A percentile compares a stretch with the other conserved stretches of the same genome.
phyloP scores from a whole-genome alignment of 371 early-diverging fungal genomes.

The Mucor racemosus region DNA sequence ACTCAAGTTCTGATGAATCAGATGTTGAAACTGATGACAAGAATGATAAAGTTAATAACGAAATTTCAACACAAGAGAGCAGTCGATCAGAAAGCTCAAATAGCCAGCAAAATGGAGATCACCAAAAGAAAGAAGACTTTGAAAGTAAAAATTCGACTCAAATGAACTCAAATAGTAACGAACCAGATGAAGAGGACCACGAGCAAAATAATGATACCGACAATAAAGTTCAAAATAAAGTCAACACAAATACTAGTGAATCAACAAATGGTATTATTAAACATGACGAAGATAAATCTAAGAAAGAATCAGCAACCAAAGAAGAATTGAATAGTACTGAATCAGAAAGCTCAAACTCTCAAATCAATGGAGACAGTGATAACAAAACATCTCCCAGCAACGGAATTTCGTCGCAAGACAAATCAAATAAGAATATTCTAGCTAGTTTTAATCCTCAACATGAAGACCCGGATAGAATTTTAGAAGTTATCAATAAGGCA shows the following conservation, averaged over 20 bases:
- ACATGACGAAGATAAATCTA: too few relatives aligned
- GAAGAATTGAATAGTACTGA: background rate
- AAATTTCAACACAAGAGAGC: background rate
- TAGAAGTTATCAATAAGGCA: constrained; percentile 19
- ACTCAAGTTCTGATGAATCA: background rate
- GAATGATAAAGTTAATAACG: background rate
- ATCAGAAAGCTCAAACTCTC: background rate
- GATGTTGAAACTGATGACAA: background rate
- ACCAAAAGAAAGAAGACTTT: background rate
- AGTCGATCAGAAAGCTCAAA: background rate
- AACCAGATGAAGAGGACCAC: background rate
- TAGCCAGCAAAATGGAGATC: background rate
- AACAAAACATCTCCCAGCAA: background rate
- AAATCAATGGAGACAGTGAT: background rate
- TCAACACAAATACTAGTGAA: background rate
- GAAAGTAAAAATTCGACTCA: background rate
- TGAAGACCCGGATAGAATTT: background rate
- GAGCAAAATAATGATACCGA: background rate
- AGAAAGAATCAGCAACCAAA: background rate
- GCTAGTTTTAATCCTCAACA: background rate
- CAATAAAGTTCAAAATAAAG: background rate
- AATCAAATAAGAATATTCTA: background rate
- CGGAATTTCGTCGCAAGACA: background rate
- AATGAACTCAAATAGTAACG: background rate
- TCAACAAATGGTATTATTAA: too few relatives aligned